phyloP scores from a whole-genome alignment of 2,329 filamentous ascomycete species.

The Tetracladium maxilliforme region DNA sequence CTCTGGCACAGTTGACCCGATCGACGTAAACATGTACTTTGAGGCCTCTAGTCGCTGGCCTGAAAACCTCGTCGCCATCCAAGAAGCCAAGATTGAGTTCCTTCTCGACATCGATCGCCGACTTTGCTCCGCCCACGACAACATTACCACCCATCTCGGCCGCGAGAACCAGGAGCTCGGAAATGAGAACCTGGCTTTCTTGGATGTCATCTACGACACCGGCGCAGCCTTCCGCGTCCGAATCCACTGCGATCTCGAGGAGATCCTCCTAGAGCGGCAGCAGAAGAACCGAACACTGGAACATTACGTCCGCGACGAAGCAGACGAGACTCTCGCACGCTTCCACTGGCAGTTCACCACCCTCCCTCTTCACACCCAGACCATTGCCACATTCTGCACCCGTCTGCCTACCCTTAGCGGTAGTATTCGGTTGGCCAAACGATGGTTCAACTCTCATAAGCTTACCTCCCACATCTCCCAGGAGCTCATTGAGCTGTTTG shows the following conservation, averaged over 20 bases:
- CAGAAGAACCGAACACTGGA: conserved; percentile 60
- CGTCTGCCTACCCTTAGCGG: conserved; percentile 67
- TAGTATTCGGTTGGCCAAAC: conserved; percentile 72
- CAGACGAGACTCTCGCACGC: conserved; percentile 51
- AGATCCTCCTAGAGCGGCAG: conserved; percentile 63
- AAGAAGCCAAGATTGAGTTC: conserved; percentile 88
- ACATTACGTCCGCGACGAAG: conserved; percentile 49
- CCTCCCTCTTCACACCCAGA: conserved; percentile 67
- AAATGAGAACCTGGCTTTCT: conserved; percentile 62
- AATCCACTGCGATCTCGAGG: conserved; percentile 80
- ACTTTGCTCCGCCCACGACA: conserved; percentile 44
- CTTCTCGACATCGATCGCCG: conserved; percentile 50
- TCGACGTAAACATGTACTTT: conserved; percentile 77
- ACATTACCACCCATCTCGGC: conserved; percentile 55
- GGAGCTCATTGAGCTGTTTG: conserved; percentile 75
- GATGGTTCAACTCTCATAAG: conserved; percentile 79
- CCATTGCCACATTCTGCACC: conserved; percentile 65
- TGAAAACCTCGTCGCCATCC: conserved; percentile 78
- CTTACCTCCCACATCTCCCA: conserved; percentile 61
- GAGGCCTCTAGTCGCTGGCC: conserved; percentile 91
- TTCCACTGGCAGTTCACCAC: conserved; percentile 61
- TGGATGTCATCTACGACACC: conserved; percentile 64
- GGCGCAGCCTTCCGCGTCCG: conserved; percentile 70
- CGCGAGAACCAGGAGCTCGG: conserved; percentile 61
- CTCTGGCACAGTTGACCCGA: conserved; percentile 31